Base-by-base conservation (phyloP, 495 filamentous ascomycete species). In the Trichoderma gamsii region DNA sequence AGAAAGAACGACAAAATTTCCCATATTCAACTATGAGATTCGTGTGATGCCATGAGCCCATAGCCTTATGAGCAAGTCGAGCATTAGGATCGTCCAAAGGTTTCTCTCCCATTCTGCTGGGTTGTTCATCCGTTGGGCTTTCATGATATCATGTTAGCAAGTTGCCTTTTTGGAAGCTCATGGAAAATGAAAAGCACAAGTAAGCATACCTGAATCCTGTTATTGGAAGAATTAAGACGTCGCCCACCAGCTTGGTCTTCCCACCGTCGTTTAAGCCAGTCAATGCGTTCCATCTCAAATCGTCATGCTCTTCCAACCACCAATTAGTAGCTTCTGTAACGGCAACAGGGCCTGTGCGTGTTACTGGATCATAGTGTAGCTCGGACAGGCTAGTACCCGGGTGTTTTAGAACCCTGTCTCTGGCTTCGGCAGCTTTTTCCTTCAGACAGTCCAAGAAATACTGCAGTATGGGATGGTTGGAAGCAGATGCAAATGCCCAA, bases 21-120 rank as follows among this genome's bases (percentile, higher is more conserved):
- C 49, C 49, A 52, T 52, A 52, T 23, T 52, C 49, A 11, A 52
- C 49, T 21, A 52, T 52, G 9, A 52, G n/a, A 52, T 52, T 52
- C 21, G 49, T 52, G 49, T 52, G 49, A 52, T 23, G 49, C 49
- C 49, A 52, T 52, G 49, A 52, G n/a, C 49, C 49, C 49, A 52
- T 52, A 23, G 49, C 49, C 9, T 11, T 23, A 25, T 52, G 49
- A 8, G 49, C 49, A 23, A 52, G 49, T 52, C 49, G 21, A 21
- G 49, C 49, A 5, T 52, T n/a, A 11, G 49, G 49, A 23, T 52
- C 18, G 49, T 52, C 49, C 49, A n/a, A 52, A 6, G 18, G 5
- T 11, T 23, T 23, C 21, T 52, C 21, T 9, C 49, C 49, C 18
- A 21, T 52, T 52, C 49, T 21, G n/a, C 21, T 52, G n/a, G 6